Evolutionary conservation across 2,329 filamentous ascomycete genomes (phyloP), one percentile per base, ranked within the genome.

Genomic region (Diaporthe sp.): DNA sequence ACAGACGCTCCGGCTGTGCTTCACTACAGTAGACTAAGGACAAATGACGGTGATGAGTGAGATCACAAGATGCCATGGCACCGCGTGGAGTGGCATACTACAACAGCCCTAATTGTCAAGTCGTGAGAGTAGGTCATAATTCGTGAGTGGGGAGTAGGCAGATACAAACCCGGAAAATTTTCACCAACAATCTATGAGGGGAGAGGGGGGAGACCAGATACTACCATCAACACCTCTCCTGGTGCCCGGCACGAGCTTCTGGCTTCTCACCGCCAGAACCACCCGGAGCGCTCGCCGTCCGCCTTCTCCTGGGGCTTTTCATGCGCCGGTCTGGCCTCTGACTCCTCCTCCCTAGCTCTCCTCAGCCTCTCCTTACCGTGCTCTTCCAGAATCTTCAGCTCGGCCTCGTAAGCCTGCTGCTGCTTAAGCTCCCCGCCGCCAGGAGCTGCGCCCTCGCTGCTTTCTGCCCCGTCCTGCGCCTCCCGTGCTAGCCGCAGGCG

Each of bases 231-330:
- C 12, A 52, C 22, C 64, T 28, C n/a, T 19, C 12, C 8, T 40
- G n/a, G 10, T 12, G 13, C 13, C 8, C 13, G 15, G 17, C n/a
- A 28, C n/a, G 2, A 17, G 17, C 64, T 54, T 1, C 10, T 15
- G 60, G 38, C 12, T 38, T 10, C 47, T 68, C 47, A 68, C 17
- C 64, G 64, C 64, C 64, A 68, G 47, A 68, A 68, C 64, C 64
- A 68, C 33, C 64, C 64, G 47, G 64, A 68, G 19, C 17, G 13
- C 47, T 68, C 30, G 17, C 33, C 40, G 15, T 22, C 9, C 17
- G 33, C 28, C 15, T 15, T 17, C 15, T 52, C 33, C 47, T 40
- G n/a, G 17, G 64, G 30, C 64, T 68, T 54, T 7, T 68, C 33
- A 22, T 45, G 15, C 5, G 30, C 15, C 30, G 64, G 15, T 6